phyloP scores from a whole-genome alignment of 2,329 filamentous ascomycete genomes.

The Mycosphaerella sp. region DNA sequence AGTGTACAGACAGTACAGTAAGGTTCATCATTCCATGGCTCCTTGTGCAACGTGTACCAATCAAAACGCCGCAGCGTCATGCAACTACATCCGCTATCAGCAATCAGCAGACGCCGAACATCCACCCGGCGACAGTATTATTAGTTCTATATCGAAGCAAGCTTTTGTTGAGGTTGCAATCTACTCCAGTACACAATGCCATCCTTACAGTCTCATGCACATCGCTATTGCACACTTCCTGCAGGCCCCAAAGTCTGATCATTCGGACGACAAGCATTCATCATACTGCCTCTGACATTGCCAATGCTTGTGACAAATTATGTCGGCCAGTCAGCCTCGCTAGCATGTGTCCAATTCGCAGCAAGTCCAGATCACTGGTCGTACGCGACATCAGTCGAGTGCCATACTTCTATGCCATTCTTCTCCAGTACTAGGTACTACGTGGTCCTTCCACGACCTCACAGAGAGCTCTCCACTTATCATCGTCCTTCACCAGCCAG shows the following conservation, averaged over 20 bases:
- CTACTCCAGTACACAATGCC: background rate
- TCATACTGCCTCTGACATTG: background rate
- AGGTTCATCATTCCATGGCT: background rate
- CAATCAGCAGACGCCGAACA: background rate
- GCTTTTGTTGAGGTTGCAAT: background rate
- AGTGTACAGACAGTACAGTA: background rate
- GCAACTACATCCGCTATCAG: background rate
- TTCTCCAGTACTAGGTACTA: background rate
- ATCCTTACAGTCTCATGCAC: background rate
- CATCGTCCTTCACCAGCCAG: conserved; percentile 58
- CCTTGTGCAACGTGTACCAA: conserved; percentile 9
- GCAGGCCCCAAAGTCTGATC: background rate
- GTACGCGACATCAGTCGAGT: background rate
- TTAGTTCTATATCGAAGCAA: background rate
- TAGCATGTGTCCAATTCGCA: background rate
- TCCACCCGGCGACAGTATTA: background rate
- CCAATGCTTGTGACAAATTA: background rate
- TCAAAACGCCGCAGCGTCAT: conserved; percentile 1
- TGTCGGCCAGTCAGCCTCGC: background rate
- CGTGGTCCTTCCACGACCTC: conserved; percentile 35
- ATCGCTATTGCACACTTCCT: background rate
- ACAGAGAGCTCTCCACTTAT: conserved; percentile 41
- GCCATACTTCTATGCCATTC: background rate
- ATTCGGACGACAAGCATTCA: background rate
- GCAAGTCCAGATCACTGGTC: background rate